Conservation (phyloP, 768 basidiomycete species). For the Mycena alexandri region DNA sequence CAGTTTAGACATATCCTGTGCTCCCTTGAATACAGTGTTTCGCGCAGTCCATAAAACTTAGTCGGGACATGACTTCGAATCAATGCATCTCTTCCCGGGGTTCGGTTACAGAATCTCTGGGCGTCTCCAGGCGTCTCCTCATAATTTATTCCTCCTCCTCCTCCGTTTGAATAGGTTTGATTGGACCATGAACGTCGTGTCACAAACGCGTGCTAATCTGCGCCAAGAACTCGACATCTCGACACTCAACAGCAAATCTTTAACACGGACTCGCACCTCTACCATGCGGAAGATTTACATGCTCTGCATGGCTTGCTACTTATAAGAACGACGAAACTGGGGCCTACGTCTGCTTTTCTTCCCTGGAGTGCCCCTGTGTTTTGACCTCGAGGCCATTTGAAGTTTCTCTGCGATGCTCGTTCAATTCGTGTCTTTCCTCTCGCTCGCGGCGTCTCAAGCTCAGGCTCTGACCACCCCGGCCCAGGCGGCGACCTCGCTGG, state of each 20-base stretch:
- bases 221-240: background rate
- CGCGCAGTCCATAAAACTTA: no score
- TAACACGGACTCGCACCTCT: background rate
- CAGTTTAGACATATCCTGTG: no score
- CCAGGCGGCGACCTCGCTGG: constrained; percentile 8
- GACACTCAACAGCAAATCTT: background rate
- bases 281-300: background rate
- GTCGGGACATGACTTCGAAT: no score
- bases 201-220: no score
- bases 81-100: no score
- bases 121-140: no score
- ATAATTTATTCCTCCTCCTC: no score
- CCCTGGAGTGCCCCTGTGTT: background rate
- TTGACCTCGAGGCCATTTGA: background rate
- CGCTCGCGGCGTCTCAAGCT: background rate
- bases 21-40: no score
- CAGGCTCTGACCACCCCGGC: background rate
- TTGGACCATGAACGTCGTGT: no score
- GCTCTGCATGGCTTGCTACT: background rate
- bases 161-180: no score
- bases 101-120: no score
- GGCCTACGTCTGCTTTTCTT: background rate
- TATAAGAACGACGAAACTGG: background rate
- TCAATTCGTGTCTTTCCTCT: constrained; percentile 14
- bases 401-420: constrained; percentile 10